phyloP scores from a whole-genome alignment of 2,329 filamentous ascomycete genomes.

The Leptographium galeiforme region DNA sequence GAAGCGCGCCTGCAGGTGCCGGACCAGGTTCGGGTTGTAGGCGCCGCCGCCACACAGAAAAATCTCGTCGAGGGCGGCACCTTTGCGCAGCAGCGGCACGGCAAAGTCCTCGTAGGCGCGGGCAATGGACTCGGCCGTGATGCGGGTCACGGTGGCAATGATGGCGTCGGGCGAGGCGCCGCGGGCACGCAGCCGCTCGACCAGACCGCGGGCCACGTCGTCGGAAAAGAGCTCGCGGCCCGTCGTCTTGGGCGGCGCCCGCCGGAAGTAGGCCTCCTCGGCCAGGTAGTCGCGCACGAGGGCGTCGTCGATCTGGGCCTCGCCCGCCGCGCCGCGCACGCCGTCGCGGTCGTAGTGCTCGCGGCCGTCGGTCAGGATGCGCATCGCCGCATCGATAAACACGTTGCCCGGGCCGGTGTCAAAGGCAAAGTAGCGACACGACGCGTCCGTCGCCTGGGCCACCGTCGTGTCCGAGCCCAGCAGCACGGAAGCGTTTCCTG shows the following conservation, averaged over 20 bases:
- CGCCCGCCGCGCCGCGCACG: background rate
- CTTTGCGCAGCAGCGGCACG: background rate
- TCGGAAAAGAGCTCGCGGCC: conserved; percentile 1
- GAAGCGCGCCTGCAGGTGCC: background rate
- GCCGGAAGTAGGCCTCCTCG: background rate
- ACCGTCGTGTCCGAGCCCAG: background rate
- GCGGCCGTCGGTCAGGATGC: background rate
- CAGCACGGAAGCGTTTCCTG: background rate
- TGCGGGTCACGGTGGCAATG: background rate
- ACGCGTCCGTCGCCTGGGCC: background rate
- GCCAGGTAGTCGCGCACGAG: background rate
- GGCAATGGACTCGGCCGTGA: conserved; percentile 1
- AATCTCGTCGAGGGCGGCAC: background rate
- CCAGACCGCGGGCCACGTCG: background rate
- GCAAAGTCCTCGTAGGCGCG: background rate
- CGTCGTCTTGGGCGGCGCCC: background rate
- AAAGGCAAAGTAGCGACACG: background rate
- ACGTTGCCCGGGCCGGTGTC: conserved; percentile 1
- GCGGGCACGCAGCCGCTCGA: background rate
- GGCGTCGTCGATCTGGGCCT: background rate
- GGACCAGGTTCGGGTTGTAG: conserved; percentile 1
- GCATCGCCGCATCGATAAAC: background rate
- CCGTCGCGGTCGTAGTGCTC: conserved; percentile 1
- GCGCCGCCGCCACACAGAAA: conserved; percentile 1
- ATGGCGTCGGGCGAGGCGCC: background rate